Base-by-base conservation (phyloP, 2,329 filamentous ascomycete genomes). In the Fusarium keratoplasticum region DNA sequence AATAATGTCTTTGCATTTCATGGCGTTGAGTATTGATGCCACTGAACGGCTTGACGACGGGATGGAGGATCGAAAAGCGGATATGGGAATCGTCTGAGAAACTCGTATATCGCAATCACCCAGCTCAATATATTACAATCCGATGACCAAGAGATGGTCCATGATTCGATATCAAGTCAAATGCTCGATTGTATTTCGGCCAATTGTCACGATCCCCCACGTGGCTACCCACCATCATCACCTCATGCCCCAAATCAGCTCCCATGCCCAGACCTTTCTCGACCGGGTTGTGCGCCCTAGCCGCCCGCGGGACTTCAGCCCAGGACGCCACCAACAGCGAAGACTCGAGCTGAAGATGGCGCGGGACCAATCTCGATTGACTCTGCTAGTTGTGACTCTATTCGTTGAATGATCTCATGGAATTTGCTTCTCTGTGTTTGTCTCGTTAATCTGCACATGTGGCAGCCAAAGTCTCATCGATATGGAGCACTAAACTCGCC, bases 101-200 rank as follows among this genome's bases (percentile, higher is more conserved):
- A n/a, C 22, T 20, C 31, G 20, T 55, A 33, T 55, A 35, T 36
- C 20, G 33, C 22, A 33, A 25, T 36, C 22, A 55, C 29, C 31
- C 36, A 47, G 11, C 25, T 35, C 29, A 44, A 31, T 55, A 16
- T 20, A 1, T 55, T 16, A 31, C 20, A 60, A 31, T 38, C 40
- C 20, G 20, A 77, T 75, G 55, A 78, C 77, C 77, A 76, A 80
- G 64, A 79, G 66, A 71, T 76, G 78, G 7, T 72, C 70, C 64
- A 75, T 77, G 50, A 70, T 78, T 70, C 57, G 69, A 59, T 59
- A 29, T 27, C 40, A 20, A 57, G 35, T 58, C n/a, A 42, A 62
- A n/a, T 22, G 7, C 18, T 63, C 33, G 29, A n/a, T 22, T 25
- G 31, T 27, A 61, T 64, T 66, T 58, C 62, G 62, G 59, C 65